Percentiles rank a stretch among this genome's conserved stretches.
Evolutionary conservation across 225 moss, liverwort and hornwort species (phyloP).

Genomic region (Rhytidiadelphus loreus): DNA sequence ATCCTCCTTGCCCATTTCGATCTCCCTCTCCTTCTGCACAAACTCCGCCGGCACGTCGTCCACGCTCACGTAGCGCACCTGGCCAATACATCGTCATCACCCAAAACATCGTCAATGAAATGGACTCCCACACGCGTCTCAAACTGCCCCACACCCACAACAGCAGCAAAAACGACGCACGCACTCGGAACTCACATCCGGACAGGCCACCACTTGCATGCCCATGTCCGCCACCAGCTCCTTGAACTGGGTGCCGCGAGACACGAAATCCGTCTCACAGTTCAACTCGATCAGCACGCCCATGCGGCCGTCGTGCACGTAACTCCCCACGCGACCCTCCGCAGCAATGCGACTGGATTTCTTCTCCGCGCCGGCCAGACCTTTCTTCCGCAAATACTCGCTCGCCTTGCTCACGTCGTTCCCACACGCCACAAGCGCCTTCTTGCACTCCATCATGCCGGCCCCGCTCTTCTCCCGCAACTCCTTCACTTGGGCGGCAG

Average conservation of each 20-base stretch:
- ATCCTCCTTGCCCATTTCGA: slow-evolving; percentile 72
- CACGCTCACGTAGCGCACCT: slow-evolving; percentile 55
- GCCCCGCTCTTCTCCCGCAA: slow-evolving; percentile 81
- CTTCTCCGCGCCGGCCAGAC: slow-evolving; percentile 85
- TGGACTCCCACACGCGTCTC: neutral
- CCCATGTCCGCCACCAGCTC: slow-evolving; percentile 78
- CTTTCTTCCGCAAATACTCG: slow-evolving; percentile 78
- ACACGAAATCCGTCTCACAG: slow-evolving; percentile 89
- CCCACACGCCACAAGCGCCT: slow-evolving; percentile 50
- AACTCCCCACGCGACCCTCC: slow-evolving; percentile 87
- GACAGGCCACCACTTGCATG: slow-evolving; percentile 52
- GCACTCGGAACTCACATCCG: slow-evolving; percentile 11
- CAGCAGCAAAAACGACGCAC: neutral
- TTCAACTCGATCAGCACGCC: slow-evolving; percentile 88
- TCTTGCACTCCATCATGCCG: slow-evolving; percentile 99
- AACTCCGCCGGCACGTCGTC: slow-evolving; percentile 55
- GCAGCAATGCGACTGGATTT: slow-evolving; percentile 80
- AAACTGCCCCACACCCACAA: neutral
- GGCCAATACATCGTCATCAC: neutral
- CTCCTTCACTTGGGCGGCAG: slow-evolving; percentile 64
- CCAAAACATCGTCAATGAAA: neutral
- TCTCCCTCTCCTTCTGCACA: slow-evolving; percentile 65
- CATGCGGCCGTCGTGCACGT: slow-evolving; percentile 79
- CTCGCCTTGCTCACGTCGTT: slow-evolving; percentile 69
- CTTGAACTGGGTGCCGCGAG: slow-evolving; percentile 69